phyloP scores from a whole-genome alignment of 139 green algal species.

The Micromonas pusilla region DNA sequence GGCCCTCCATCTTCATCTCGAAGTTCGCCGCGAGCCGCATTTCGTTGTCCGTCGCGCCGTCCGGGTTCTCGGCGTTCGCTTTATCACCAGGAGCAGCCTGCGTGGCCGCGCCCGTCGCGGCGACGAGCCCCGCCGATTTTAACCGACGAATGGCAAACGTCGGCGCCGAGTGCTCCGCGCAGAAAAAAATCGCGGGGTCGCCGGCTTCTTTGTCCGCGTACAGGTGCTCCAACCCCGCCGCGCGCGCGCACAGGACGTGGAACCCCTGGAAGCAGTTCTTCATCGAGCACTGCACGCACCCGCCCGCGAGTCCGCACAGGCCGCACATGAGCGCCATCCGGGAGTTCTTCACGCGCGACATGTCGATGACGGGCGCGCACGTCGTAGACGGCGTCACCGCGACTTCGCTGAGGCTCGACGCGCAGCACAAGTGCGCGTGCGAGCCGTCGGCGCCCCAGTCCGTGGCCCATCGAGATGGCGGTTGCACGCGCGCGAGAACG shows the following conservation, averaged over 20 bases:
- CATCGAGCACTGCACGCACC: constrained; percentile 16
- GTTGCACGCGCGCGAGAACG: background rate
- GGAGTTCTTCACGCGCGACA: background rate
- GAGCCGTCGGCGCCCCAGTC: background rate
- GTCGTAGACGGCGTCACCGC: background rate
- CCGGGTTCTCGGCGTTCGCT: too few relatives aligned
- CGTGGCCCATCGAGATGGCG: background rate
- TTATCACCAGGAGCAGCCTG: too few relatives aligned
- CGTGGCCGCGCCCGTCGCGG: too few relatives aligned
- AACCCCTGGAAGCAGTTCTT: constrained; percentile 20
- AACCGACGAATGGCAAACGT: background rate
- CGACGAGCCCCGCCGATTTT: background rate
- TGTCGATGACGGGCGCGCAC: background rate
- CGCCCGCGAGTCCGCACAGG: background rate
- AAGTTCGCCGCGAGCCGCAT: background rate
- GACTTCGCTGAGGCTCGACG: background rate
- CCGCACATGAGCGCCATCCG: constrained; percentile 10
- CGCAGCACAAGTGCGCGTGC: constrained; percentile 11
- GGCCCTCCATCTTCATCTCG: background rate
- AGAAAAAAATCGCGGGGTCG: constrained; percentile 9
- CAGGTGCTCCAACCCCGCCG: background rate
- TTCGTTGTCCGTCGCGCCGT: background rate
- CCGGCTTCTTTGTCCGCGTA: background rate
- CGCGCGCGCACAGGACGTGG: background rate
- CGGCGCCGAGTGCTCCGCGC: background rate